These are phyloP conservation scores for Akanthomyces muscarius DNA, from an alignment of 2,329 filamentous ascomycete genomes.

Conservation along the genomic window DNA sequence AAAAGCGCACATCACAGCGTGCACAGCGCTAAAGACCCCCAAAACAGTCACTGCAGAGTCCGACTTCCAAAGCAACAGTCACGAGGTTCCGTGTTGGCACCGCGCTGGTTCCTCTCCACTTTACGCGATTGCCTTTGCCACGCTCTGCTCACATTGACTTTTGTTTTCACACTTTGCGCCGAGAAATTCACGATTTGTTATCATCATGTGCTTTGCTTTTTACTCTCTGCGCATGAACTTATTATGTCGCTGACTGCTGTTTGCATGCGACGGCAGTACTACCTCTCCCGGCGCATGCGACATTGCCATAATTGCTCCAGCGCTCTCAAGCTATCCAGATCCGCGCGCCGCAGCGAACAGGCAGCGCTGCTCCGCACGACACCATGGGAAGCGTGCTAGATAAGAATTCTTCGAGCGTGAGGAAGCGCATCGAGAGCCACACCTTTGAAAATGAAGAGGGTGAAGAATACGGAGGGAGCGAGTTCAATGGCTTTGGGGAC, in stretches of 20 bases:
- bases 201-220: not conserved
- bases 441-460: slow-evolving; percentile 76
- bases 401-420: slow-evolving; percentile 58
- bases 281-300: not conserved
- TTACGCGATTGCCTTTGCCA: slow-evolving; percentile 30
- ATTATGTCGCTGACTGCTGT: not conserved
- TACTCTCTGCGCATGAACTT: no score
- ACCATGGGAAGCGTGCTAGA: slow-evolving; percentile 59
- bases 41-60: not conserved
- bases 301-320: not conserved
- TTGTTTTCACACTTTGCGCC: not conserved
- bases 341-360: not conserved
- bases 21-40: not conserved
- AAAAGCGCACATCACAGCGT: not conserved
- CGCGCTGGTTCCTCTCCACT: slow-evolving; percentile 31
- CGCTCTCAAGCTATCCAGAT: not conserved
- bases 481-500: slow-evolving; percentile 84
- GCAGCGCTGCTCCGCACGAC: not conserved
- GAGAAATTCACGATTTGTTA: not conserved
- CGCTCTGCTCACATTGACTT: not conserved
- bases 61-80: slow-evolving; percentile 22
- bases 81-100: slow-evolving; percentile 40
- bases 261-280: not conserved
- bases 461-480: slow-evolving; percentile 84
- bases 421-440: slow-evolving; percentile 61